Evolutionary conservation across 129 eudicot species (phyloP).

Genomic region (Ambrosia artemisiifolia): DNA sequence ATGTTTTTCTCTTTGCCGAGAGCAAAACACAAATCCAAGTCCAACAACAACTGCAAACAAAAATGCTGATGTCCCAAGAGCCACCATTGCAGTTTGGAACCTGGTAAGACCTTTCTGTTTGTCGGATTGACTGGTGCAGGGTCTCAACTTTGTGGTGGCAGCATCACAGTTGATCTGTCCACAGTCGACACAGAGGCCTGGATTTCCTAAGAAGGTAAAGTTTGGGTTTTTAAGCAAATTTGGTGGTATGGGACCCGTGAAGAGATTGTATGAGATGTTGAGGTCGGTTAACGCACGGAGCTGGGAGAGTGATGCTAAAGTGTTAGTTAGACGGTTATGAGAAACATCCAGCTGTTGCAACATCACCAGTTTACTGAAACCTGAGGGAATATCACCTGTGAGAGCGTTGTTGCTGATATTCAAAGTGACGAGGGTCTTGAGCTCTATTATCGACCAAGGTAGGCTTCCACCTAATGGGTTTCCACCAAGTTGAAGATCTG

Average conservation of each 20-base stretch:
- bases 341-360: slow-evolving; percentile 57
- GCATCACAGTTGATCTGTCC: slow-evolving; percentile 32
- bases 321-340: slow-evolving; percentile 49
- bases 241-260: slow-evolving; percentile 61
- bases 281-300: slow-evolving; percentile 40
- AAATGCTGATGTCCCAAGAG: slow-evolving; percentile 41
- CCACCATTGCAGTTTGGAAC: slow-evolving; percentile 45
- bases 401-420: slow-evolving; percentile 61
- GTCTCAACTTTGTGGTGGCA: slow-evolving; percentile 28
- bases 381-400: slow-evolving; percentile 50
- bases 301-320: slow-evolving; percentile 40
- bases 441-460: slow-evolving; percentile 43
- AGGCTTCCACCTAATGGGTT: slow-evolving; percentile 58
- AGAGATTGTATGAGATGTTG: slow-evolving; percentile 62
- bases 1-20: slow-evolving; percentile 25
- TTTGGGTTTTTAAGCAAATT: slow-evolving; percentile 42
- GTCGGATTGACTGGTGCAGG: slow-evolving; percentile 31
- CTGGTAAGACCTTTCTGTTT: slow-evolving; percentile 38
- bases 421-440: slow-evolving; percentile 43
- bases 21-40: slow-evolving; percentile 28
- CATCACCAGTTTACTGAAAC: slow-evolving; percentile 39
- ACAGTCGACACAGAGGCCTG: slow-evolving; percentile 59
- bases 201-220: slow-evolving; percentile 56
- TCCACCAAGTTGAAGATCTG: slow-evolving; percentile 56
- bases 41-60: slow-evolving; percentile 38